phyloP scores from a whole-genome alignment of 306 rosid species.

The Inga laurina region DNA sequence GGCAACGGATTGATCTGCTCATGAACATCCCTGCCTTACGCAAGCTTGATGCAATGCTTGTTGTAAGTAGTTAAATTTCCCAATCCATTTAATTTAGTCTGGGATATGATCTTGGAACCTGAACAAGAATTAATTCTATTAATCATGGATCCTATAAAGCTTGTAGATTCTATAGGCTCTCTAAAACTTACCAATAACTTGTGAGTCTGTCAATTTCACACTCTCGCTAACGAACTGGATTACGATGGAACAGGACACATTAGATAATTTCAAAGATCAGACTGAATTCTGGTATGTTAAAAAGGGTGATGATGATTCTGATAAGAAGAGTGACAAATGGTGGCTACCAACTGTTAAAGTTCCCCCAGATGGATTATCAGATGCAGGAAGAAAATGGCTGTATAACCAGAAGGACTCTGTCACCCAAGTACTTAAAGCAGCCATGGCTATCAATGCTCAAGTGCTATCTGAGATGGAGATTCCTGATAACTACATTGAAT shows the following conservation, averaged over 20 bases:
- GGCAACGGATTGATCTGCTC: slow-evolving; percentile 80
- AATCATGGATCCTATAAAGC: background rate
- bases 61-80: slow-evolving; percentile 55
- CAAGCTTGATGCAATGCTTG: slow-evolving; percentile 85
- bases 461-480: slow-evolving; percentile 69
- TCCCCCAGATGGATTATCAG: slow-evolving; percentile 71
- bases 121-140: background rate
- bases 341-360: slow-evolving; percentile 85
- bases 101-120: background rate
- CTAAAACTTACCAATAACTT: background rate
- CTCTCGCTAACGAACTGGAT: slow-evolving; percentile 23
- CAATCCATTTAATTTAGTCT: slow-evolving; percentile 5
- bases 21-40: slow-evolving; percentile 82
- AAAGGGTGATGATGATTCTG: slow-evolving; percentile 50
- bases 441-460: slow-evolving; percentile 97
- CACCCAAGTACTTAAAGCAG: slow-evolving; percentile 85
- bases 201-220: background rate
- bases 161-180: background rate
- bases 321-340: slow-evolving; percentile 76
- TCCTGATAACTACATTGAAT: slow-evolving; percentile 76
- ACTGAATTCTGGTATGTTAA: slow-evolving; percentile 85
- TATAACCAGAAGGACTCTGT: slow-evolving; percentile 66
- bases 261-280: slow-evolving; percentile 66
- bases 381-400: slow-evolving; percentile 64
- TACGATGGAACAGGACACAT: slow-evolving; percentile 49